phyloP scores from a whole-genome alignment of 495 filamentous ascomycete species.

The Tuber umbilicatum region DNA sequence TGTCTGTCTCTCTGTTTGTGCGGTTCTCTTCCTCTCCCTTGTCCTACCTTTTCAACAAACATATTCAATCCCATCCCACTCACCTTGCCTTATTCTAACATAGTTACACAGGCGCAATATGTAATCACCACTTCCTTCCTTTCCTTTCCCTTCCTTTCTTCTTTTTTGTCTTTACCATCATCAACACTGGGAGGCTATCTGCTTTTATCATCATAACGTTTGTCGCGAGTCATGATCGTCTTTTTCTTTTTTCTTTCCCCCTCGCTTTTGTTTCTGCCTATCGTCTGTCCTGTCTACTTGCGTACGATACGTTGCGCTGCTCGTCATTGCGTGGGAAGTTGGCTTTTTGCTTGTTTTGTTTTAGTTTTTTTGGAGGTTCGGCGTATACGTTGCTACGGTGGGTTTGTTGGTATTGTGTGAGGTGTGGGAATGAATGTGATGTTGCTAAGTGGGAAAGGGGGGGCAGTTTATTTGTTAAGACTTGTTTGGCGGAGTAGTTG shows the following conservation, averaged over 20 bases:
- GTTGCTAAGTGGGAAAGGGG: neutral
- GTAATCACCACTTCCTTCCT: neutral
- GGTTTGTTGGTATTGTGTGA: neutral
- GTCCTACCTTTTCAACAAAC: neutral
- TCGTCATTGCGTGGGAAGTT: conserved; percentile 4
- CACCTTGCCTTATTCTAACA: neutral
- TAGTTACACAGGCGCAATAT: neutral
- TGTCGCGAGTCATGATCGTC: neutral
- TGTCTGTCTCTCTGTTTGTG: neutral
- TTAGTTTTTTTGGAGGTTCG: neutral
- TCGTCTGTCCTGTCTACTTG: neutral
- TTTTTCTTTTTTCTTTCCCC: neutral
- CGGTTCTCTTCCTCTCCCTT: neutral
- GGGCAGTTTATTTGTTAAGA: neutral
- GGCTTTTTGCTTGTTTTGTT: neutral
- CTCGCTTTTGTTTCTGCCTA: neutral
- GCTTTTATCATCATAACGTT: conserved; percentile 4
- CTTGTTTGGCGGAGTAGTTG: neutral
- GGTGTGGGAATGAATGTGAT: neutral
- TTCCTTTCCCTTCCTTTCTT: neutral
- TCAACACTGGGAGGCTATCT: neutral
- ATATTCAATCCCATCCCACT: neutral
- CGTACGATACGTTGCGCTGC: neutral
- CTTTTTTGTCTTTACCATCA: neutral
- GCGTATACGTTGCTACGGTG: neutral